phyloP scores from a whole-genome alignment of 169 alveolate species.

The Theileria parva region DNA sequence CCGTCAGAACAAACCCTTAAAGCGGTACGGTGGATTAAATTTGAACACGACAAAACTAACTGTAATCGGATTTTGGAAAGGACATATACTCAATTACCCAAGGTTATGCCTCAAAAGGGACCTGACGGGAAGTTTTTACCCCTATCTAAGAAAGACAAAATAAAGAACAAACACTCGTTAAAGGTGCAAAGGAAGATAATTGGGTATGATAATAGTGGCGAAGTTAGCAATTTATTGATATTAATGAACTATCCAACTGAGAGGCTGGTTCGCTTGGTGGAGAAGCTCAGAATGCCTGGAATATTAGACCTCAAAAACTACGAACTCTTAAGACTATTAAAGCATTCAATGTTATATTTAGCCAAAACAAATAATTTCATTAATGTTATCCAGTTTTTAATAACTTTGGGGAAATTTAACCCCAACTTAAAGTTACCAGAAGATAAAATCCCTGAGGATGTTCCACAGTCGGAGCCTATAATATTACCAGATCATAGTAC shows the following conservation, averaged over 20 bases:
- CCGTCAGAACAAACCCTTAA: constrained; percentile 48
- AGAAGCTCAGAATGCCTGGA: constrained; percentile 48
- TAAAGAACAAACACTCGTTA: constrained; percentile 20
- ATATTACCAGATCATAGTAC: not conserved
- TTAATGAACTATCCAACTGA: constrained; percentile 37
- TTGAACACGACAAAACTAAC: constrained; percentile 41
- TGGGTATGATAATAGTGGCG: constrained; percentile 66
- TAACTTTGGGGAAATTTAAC: constrained; percentile 46
- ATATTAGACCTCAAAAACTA: constrained; percentile 49
- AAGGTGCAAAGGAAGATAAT: constrained; percentile 22
- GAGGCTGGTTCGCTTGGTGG: constrained; percentile 49
- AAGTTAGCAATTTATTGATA: constrained; percentile 51
- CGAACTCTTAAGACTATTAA: constrained; percentile 58
- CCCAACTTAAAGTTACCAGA: not conserved
- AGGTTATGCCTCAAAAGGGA: constrained; percentile 27
- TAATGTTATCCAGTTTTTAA: constrained; percentile 51
- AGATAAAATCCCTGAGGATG: constrained; percentile 5
- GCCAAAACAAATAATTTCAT: constrained; percentile 60
- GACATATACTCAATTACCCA: constrained; percentile 26
- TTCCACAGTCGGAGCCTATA: constrained; percentile 41
- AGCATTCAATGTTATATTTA: constrained; percentile 49
- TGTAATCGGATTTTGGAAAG: constrained; percentile 55
- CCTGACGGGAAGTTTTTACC: constrained; percentile 33
- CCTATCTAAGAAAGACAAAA: constrained; percentile 33
- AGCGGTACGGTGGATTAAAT: constrained; percentile 37